Evolutionary conservation across 2,329 filamentous ascomycete genomes (phyloP), one percentile per base, ranked within the genome.

Genomic region (Plenodomus tracheiphilus): DNA sequence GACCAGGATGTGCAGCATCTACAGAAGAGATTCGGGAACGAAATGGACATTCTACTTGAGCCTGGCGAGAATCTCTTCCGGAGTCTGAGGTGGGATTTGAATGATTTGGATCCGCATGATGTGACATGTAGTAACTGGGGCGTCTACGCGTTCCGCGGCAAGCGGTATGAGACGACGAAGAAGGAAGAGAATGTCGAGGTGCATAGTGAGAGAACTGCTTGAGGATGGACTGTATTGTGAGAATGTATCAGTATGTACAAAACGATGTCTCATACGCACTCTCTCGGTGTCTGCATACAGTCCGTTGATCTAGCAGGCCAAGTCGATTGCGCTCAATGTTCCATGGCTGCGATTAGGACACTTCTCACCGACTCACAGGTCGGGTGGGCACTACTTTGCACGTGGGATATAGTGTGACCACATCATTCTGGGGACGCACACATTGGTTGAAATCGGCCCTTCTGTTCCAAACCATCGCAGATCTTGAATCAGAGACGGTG

Each of bases 61-160:
- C 94, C 95, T 0, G 92, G 91, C 32, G 92, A 97, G 80, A 99
- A 99, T 68, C 81, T 81, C 15, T 99, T 99, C 78, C 83, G 93
- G 65, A 99, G 94, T 76, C 74, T 97, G 70, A 81, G 93, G 64
- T 99, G 95, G 95, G 95, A 99, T 75, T 74, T 99, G 66, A 97
- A 99, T 67, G 95, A 99, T 68, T 77, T 94, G 56, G 94, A 97
- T 70, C 92, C 93, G 6, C 89, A 95, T 68, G 94, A 97, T 73
- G 80, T 97, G 54, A 96, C 87, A 62, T 95, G 91, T 66, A 93
- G 94, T 46, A 99, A 99, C 74, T 99, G 91, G 91, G 94, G 94
- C 10, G 79, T 96, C 2, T 99, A 95, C 91, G 91, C 88, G 13
- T 99, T 99, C 79, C 85, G 94, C 75, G 94, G 94, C 62, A 99